These are phyloP conservation scores for Pestalotiopsis sp. DNA, from an alignment of 2,329 filamentous ascomycete species.

Conservation along the genomic window DNA sequence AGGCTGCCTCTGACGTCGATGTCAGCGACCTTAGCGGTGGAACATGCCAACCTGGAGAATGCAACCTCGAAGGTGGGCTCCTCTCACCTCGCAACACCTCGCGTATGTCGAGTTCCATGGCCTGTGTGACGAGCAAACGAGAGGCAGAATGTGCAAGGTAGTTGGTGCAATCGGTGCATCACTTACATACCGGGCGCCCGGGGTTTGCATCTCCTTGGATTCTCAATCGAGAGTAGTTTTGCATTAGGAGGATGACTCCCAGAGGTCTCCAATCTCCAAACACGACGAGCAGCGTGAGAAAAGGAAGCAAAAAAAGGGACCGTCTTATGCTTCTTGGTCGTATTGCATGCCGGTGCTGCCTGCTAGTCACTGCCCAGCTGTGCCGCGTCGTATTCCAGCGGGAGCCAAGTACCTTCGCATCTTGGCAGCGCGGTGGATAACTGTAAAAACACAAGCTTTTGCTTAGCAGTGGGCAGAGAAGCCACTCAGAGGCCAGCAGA, in stretches of 20 bases:
- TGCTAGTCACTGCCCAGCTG: background rate
- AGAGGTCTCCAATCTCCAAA: background rate
- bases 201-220: background rate
- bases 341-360: background rate
- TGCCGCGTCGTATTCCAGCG: background rate
- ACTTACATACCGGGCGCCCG: background rate
- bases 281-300: background rate
- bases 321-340: background rate
- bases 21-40: background rate
- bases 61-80: background rate
- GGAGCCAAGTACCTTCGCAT: background rate
- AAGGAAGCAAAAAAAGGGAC: background rate
- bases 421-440: background rate
- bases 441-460: background rate
- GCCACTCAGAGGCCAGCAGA: background rate
- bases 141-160: slow-evolving; percentile 18
- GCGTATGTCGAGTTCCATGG: background rate
- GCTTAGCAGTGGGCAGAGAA: background rate
- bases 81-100: background rate
- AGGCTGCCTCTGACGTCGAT: background rate
- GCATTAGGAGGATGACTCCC: background rate
- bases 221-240: background rate
- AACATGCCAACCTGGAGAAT: background rate
- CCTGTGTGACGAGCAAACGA: background rate
- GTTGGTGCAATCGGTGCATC: slow-evolving; percentile 24